phyloP scores from a whole-genome alignment of 2,329 filamentous ascomycete genomes.

The Colletotrichum sansevieriae region DNA sequence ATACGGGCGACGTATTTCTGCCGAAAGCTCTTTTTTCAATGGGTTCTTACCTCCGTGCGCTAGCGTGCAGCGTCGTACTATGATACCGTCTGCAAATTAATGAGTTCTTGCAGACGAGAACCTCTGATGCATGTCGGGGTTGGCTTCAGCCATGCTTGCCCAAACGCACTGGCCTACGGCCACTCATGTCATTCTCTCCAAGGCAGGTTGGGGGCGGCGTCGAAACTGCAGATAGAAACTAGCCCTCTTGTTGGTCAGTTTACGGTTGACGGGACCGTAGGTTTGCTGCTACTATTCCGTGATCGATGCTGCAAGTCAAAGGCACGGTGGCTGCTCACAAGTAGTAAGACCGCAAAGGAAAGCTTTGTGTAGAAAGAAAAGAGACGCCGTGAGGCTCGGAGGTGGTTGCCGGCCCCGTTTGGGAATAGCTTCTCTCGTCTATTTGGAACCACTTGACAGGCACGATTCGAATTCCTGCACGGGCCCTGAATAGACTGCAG shows the following conservation, averaged over 20 bases:
- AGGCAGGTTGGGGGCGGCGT: neutral
- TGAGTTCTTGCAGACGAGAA: neutral
- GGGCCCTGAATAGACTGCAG: neutral
- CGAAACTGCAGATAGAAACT: neutral
- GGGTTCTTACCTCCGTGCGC: slow-evolving; percentile 10
- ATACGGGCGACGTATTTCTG: neutral
- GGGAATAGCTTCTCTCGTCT: no score
- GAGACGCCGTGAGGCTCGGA: neutral
- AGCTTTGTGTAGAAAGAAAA: neutral
- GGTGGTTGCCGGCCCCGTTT: no score
- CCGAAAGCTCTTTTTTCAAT: slow-evolving; percentile 1
- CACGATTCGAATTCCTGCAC: no score
- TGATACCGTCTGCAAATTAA: neutral
- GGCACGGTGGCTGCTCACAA: slow-evolving; percentile 17
- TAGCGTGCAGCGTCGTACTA: neutral
- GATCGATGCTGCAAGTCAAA: slow-evolving; percentile 22
- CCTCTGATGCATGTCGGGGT: neutral
- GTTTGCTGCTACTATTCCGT: slow-evolving; percentile 7
- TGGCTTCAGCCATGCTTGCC: neutral
- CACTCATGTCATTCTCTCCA: neutral
- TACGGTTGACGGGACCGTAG: slow-evolving; percentile 23
- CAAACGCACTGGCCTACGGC: neutral
- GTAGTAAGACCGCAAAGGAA: neutral
- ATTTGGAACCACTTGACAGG: no score
- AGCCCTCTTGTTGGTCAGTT: slow-evolving; percentile 21